Base-by-base conservation (phyloP, 805 yeast genomes). In the Ogataea pilisensis region DNA sequence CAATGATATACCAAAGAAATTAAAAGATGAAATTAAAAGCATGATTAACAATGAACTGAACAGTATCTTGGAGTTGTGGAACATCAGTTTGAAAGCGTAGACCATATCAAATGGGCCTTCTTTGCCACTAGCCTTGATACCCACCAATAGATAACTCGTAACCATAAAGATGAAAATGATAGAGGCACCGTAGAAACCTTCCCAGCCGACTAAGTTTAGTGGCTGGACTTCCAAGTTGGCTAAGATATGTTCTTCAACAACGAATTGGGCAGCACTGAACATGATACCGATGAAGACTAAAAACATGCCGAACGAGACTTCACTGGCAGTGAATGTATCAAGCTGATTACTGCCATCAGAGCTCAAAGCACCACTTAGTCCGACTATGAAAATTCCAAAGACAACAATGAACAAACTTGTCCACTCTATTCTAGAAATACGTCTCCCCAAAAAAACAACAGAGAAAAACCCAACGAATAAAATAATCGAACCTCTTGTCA, bases 401-500 rank as follows among this genome's bases (percentile, higher is more conserved):
- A 80, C 70, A 3, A 85, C 89, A n/a, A 75, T 45, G n/a, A 71
- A 51, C 35, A 85, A 68, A 8, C 86, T 73, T 8, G 71, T 42
- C 93, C 93, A 85, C 55, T 85, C 90, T 19, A 77, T 55, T 44
- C 74, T 70, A 8, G 79, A 66, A 35, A 85, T 77, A 16, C 57
- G 61, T 31, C 77, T 70, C 35, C 72, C 66, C 47, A 85, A 70
- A 53, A 84, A 82, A 1, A 80, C 21, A 29, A 81, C 81, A 18
- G 87, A 79, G 54, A 84, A 71, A 13, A 79, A 60, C 1, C 90
- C 95, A 19, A 85, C 95, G 63, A 83, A 84, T 31, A 85, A 62
- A 32, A 85, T 85, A 31, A 84, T 65, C 0, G 88, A 76, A 2
- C 95, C 93, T 48, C 95, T 68, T n/a, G 84, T 80, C 95, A 85